These are phyloP conservation scores for Termitomyces sp. DNA, from an alignment of 768 basidiomycete species.

Conservation along the genomic window DNA sequence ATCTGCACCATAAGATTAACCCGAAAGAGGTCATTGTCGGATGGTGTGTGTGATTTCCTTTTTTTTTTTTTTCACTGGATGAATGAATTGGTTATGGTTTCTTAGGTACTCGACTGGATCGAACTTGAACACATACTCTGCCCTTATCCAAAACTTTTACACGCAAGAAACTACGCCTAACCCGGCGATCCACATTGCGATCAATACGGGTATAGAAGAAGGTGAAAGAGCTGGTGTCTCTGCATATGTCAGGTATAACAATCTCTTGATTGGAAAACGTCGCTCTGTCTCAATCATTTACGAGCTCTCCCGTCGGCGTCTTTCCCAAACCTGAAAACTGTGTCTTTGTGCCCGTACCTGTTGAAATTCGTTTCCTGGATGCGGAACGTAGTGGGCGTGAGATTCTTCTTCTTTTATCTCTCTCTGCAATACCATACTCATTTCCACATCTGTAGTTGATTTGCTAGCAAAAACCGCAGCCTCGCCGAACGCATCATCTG, in stretches of 20 bases:
- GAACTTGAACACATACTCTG: conserved; percentile 88
- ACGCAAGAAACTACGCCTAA: conserved; percentile 85
- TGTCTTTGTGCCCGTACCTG: conserved; percentile 90
- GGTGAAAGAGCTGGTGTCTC: conserved; percentile 66
- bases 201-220: conserved; percentile 78
- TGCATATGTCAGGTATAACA: conserved; percentile 78
- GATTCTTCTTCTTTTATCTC: conserved; percentile 24
- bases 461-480: conserved; percentile 52
- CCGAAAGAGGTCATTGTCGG: conserved; percentile 90
- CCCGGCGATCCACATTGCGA: conserved; percentile 85
- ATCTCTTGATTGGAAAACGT: not conserved
- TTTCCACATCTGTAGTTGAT: conserved; percentile 55
- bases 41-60: conserved; percentile 53
- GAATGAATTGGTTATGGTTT: not conserved
- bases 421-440: not conserved
- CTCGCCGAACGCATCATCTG: conserved; percentile 37
- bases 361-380: conserved; percentile 75
- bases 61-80: not conserved
- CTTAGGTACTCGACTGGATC: conserved; percentile 92
- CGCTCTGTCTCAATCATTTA: conserved; percentile 9
- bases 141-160: conserved; percentile 97
- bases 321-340: conserved; percentile 91
- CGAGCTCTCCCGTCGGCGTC: conserved; percentile 83
- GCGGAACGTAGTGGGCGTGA: conserved; percentile 82
- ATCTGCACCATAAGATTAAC: conserved; percentile 79